A percentile compares a stretch with the other conserved stretches of the same genome.
Evolutionary conservation across 176 grass and related monocot genomes (phyloP).

Genomic region (Guadua angustifolia): DNA sequence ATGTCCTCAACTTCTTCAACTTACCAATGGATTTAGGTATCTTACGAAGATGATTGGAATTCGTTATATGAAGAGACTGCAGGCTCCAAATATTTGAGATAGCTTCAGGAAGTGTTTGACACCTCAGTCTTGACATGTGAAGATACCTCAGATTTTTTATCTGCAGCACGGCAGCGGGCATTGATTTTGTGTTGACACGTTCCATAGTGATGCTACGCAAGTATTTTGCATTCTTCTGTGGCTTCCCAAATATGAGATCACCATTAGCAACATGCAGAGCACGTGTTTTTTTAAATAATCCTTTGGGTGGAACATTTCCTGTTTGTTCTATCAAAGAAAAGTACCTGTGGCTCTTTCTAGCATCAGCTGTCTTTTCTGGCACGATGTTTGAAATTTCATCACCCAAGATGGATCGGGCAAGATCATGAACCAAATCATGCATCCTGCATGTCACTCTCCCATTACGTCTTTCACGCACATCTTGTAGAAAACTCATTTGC

Average conservation of each 20-base stretch:
- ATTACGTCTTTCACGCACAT: background rate
- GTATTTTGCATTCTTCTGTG: background rate
- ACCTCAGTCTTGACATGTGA: background rate
- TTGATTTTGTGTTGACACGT: accelerated
- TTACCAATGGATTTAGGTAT: slow-evolving; percentile 31
- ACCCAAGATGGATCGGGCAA: slow-evolving; percentile 8
- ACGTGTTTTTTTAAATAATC: background rate
- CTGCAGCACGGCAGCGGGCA: background rate
- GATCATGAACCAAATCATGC: slow-evolving; percentile 39
- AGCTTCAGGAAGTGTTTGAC: background rate
- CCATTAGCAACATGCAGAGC: background rate
- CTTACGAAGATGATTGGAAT: background rate
- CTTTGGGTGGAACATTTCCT: background rate
- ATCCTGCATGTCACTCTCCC: background rate
- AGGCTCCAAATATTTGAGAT: slow-evolving; percentile 17
- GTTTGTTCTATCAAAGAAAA: background rate
- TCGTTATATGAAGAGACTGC: background rate
- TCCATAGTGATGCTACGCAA: background rate
- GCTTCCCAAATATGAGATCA: background rate
- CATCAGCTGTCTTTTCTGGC: background rate
- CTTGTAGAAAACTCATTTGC: slow-evolving; percentile 28
- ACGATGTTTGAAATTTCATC: background rate
- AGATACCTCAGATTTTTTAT: slow-evolving; percentile 30
- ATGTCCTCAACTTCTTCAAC: background rate
- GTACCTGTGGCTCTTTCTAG: background rate